phyloP scores from a whole-genome alignment of 345 rosid genomes.

The Erysimum cheiranthoides region DNA sequence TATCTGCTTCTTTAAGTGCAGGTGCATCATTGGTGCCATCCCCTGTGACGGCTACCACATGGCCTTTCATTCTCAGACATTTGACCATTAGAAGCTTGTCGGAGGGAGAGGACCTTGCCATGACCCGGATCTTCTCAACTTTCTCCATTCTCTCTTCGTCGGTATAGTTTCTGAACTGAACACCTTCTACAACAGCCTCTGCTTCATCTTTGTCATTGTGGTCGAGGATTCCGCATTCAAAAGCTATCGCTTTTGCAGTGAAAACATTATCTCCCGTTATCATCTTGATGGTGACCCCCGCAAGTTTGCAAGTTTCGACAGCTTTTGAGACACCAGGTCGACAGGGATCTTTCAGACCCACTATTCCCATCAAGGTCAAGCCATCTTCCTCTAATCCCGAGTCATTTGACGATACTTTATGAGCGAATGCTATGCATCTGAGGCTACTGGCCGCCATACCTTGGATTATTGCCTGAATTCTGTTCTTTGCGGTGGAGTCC shows the following conservation, averaged over 20 bases:
- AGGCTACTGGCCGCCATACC: slow-evolving; percentile 68
- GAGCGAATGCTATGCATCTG: slow-evolving; percentile 72
- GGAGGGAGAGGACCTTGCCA: slow-evolving; percentile 75
- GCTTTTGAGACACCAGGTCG: slow-evolving; percentile 64
- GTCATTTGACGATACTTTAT: slow-evolving; percentile 48
- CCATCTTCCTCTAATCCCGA: slow-evolving; percentile 52
- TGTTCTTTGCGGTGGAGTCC: slow-evolving; percentile 48
- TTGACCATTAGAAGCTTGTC: slow-evolving; percentile 79
- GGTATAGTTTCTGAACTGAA: slow-evolving; percentile 59
- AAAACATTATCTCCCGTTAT: slow-evolving; percentile 73
- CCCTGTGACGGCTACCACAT: slow-evolving; percentile 69
- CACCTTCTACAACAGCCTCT: slow-evolving; percentile 60
- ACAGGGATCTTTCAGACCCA: slow-evolving; percentile 76
- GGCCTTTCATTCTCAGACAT: slow-evolving; percentile 65
- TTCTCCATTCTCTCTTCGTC: slow-evolving; percentile 56
- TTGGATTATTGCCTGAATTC: slow-evolving; percentile 51
- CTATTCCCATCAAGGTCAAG: slow-evolving; percentile 58
- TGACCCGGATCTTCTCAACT: slow-evolving; percentile 61
- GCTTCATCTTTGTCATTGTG: slow-evolving; percentile 41
- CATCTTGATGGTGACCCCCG: slow-evolving; percentile 70
- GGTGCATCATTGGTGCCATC: slow-evolving; percentile 76
- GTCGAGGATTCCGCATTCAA: slow-evolving; percentile 66
- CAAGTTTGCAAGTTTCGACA: slow-evolving; percentile 61
- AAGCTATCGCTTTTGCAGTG: slow-evolving; percentile 79
- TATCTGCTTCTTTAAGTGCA: slow-evolving; percentile 67